These are phyloP conservation scores for Aureobasidium sp. DNA, from an alignment of 2,329 filamentous ascomycete genomes.

Conservation along the genomic window DNA sequence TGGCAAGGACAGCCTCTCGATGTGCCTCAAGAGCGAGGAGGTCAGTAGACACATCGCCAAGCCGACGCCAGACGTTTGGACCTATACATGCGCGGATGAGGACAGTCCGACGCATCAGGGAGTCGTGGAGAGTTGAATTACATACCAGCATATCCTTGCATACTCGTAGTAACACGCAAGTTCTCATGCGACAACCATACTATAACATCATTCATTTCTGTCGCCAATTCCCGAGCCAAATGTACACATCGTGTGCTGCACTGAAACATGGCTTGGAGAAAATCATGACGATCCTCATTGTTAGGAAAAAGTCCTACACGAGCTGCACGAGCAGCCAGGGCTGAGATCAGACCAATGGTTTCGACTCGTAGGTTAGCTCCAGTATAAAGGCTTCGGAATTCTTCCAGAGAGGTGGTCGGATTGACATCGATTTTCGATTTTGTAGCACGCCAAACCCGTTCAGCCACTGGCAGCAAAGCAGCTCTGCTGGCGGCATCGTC, in stretches of 20 bases:
- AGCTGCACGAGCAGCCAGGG: conserved; percentile 16
- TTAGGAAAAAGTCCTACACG: conserved; percentile 12
- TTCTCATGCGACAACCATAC: conserved; percentile 17
- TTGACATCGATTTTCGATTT: not conserved
- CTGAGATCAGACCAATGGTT: conserved; percentile 19
- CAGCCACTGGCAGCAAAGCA: not conserved
- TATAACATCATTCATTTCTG: conserved; percentile 16
- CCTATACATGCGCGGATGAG: not conserved
- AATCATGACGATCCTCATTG: conserved; percentile 12
- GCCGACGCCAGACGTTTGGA: conserved; percentile 15
- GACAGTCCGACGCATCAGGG: no score
- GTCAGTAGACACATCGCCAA: conserved; percentile 59
- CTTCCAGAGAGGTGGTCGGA: not conserved
- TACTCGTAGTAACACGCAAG: not conserved
- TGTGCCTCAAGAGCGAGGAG: conserved; percentile 47
- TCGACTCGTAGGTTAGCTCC: conserved; percentile 20
- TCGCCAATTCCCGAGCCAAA: conserved; percentile 17
- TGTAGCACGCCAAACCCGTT: not conserved
- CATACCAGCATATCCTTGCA: not conserved
- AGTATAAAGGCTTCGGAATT: conserved; percentile 18
- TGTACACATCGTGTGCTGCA: conserved; percentile 9
- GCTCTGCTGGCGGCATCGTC: not conserved
- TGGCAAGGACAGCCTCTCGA: conserved; percentile 18
- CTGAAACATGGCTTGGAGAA: conserved; percentile 16
- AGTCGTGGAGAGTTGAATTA: not conserved